A percentile compares a stretch with the other conserved stretches of the same genome.
These are phyloP conservation scores for Linnemannia hyalina DNA, from an alignment of 192 early-diverging fungal species.

Conservation along the genomic window DNA sequence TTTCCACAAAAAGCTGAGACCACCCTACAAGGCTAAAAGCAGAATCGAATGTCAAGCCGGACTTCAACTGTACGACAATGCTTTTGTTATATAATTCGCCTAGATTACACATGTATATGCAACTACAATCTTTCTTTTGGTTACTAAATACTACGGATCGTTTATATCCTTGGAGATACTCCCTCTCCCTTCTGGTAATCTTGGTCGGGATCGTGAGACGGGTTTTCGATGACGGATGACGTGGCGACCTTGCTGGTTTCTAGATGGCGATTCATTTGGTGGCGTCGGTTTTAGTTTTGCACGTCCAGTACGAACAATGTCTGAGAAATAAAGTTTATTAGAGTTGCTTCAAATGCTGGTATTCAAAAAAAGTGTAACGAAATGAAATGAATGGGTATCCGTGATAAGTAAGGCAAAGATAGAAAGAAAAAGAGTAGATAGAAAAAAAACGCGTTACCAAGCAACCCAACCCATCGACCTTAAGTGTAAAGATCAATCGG, in stretches of 20 bases:
- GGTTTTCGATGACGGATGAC: too few species aligned
- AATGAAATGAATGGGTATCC: neutral
- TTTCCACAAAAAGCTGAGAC: too few species aligned
- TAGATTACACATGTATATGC: too few species aligned
- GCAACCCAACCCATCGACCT: neutral
- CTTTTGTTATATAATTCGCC: too few species aligned
- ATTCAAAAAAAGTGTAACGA: neutral
- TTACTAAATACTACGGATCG: too few species aligned
- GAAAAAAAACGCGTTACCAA: neutral
- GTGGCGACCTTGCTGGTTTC: neutral
- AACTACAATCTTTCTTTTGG: too few species aligned
- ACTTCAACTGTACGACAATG: too few species aligned
- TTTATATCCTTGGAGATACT: too few species aligned
- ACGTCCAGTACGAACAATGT: neutral
- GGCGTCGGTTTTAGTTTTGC: neutral
- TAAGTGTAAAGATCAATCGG: constrained; percentile 56
- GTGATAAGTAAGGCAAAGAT: neutral
- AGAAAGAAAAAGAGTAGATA: neutral
- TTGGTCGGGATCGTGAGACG: neutral
- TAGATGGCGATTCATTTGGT: neutral
- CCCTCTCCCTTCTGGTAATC: too few species aligned
- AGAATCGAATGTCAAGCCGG: too few species aligned
- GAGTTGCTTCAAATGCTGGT: neutral
- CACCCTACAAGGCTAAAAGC: too few species aligned
- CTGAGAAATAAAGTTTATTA: neutral